Evolutionary conservation across 2,329 filamentous ascomycete species (phyloP).

Genomic region (Sporothrix phasma): DNA sequence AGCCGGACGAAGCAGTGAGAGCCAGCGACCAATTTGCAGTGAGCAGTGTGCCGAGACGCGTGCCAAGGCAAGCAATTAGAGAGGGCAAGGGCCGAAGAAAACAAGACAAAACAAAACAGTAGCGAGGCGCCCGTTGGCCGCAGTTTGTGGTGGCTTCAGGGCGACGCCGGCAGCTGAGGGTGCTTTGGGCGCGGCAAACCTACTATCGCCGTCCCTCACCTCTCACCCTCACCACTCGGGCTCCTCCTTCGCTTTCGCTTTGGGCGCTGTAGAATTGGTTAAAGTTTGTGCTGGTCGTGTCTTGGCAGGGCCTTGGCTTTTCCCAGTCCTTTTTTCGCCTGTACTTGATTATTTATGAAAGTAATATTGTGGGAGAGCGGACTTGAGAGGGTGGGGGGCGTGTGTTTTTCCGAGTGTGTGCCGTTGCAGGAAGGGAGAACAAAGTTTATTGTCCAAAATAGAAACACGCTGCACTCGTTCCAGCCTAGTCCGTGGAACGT

Average conservation of each 20-base stretch:
- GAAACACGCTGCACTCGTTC: slow-evolving; percentile 8
- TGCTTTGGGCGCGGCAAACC: too few species aligned
- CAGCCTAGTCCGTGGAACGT: not conserved
- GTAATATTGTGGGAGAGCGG: too few species aligned
- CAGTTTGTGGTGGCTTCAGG: too few species aligned
- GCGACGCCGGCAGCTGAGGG: too few species aligned
- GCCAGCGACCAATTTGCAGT: not conserved
- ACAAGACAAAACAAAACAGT: not conserved
- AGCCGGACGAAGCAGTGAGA: not conserved
- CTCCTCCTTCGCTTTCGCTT: too few species aligned
- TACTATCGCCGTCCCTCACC: too few species aligned
- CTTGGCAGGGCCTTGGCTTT: slow-evolving; percentile 9
- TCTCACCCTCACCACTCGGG: too few species aligned
- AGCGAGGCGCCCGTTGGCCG: too few species aligned
- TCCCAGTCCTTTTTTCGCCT: not conserved
- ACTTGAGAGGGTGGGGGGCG: not conserved
- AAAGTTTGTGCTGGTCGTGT: too few species aligned
- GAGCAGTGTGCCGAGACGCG: too few species aligned
- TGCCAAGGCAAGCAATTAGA: too few species aligned
- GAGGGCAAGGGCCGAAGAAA: not conserved
- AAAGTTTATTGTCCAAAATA: slow-evolving; percentile 21
- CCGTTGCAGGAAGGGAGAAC: slow-evolving; percentile 5
- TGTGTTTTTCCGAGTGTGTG: not conserved
- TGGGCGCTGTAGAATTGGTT: too few species aligned
- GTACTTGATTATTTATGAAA: not conserved